phyloP scores from a whole-genome alignment of 75 land plant species.

The Picea sitchensis region DNA sequence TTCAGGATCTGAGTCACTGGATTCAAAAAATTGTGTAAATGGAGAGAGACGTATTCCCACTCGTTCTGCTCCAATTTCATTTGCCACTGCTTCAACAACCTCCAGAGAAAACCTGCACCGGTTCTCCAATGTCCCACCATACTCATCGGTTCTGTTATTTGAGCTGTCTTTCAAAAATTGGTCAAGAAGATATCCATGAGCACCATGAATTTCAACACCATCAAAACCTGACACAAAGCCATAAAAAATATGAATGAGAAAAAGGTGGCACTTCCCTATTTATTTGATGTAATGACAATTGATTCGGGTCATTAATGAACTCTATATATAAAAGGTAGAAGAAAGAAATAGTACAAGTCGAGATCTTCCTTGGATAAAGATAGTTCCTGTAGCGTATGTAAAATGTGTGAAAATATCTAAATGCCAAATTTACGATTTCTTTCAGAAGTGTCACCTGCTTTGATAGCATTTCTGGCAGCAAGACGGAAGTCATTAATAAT shows the following conservation, averaged over 20 bases:
- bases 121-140: constrained; percentile 32
- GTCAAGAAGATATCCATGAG: constrained; percentile 31
- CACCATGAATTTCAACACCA: constrained; percentile 41
- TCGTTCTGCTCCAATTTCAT: constrained; percentile 34
- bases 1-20: constrained; percentile 29
- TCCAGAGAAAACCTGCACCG: constrained; percentile 31
- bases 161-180: constrained; percentile 33
- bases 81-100: constrained; percentile 21
- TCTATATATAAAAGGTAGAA: too few species aligned
- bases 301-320: too few species aligned
- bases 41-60: constrained; percentile 43
- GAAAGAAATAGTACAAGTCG: too few species aligned
- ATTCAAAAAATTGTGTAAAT: constrained; percentile 12
- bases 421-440: too few species aligned
- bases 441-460: constrained; percentile 44
- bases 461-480: constrained; percentile 77
- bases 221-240: constrained; percentile 27
- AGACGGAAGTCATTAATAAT: constrained; percentile 62
- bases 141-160: constrained; percentile 26
- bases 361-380: too few species aligned
- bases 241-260: too few species aligned
- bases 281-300: too few species aligned
- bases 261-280: too few species aligned
- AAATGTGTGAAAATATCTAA: too few species aligned
- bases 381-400: too few species aligned